Evolutionary conservation across 2,329 filamentous ascomycete genomes (phyloP).

Genomic region (Cordyceps javanica): DNA sequence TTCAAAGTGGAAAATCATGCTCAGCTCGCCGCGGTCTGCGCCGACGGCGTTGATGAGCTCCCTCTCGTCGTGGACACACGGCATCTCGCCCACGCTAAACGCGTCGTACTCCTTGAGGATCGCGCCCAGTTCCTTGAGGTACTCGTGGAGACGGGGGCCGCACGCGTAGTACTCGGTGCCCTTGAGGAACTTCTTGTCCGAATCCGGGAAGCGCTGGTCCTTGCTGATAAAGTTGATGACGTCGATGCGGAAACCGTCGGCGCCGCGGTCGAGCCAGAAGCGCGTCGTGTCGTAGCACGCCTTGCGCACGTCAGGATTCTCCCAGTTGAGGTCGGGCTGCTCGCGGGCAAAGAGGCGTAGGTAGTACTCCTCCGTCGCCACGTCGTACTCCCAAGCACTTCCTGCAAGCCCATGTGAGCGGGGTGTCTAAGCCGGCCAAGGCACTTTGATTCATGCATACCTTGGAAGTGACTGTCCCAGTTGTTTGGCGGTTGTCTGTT

Average conservation of each 20-base stretch:
- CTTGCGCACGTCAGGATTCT: slow-evolving; percentile 56
- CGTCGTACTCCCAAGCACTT: slow-evolving; percentile 44
- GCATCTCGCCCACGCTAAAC: slow-evolving; percentile 49
- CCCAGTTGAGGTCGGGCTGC: slow-evolving; percentile 76
- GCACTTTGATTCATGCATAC: not conserved
- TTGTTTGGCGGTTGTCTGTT: slow-evolving; percentile 57
- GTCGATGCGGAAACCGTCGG: slow-evolving; percentile 61
- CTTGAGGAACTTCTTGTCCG: slow-evolving; percentile 25
- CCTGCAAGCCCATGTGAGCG: slow-evolving; percentile 16
- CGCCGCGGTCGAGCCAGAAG: slow-evolving; percentile 68
- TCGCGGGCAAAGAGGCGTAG: slow-evolving; percentile 63
- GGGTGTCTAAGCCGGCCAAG: not conserved
- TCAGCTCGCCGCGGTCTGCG: slow-evolving; percentile 52
- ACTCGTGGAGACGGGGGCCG: slow-evolving; percentile 43
- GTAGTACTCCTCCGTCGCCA: slow-evolving; percentile 46
- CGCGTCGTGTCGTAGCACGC: slow-evolving; percentile 63
- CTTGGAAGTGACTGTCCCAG: slow-evolving; percentile 39
- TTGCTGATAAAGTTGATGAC: slow-evolving; percentile 65
- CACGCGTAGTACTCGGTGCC: slow-evolving; percentile 45
- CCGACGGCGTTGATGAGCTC: slow-evolving; percentile 44
- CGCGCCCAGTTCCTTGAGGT: slow-evolving; percentile 37
- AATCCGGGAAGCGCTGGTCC: slow-evolving; percentile 49
- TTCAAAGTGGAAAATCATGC: slow-evolving; percentile 71
- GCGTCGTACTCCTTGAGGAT: slow-evolving; percentile 41
- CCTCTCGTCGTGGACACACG: slow-evolving; percentile 35